Conservation (phyloP, 176 grass and related monocot species). For the Rhynchospora tenuis region DNA sequence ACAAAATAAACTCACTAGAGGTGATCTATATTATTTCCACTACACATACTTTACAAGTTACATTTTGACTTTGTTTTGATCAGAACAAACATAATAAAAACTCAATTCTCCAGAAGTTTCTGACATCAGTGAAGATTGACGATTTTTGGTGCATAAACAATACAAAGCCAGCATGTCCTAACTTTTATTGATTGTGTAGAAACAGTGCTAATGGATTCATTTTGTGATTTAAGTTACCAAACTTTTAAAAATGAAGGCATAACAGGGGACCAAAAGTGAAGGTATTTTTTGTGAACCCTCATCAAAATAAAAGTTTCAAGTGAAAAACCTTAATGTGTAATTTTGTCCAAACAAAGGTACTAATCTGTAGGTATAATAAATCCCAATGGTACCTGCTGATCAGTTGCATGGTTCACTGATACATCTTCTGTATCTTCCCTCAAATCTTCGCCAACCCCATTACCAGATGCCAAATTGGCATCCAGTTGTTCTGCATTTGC, state of each 20-base stretch:
- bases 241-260: background rate
- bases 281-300: background rate
- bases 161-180: background rate
- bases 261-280: background rate
- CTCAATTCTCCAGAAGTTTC: background rate
- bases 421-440: conserved; percentile 16
- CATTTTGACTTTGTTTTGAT: background rate
- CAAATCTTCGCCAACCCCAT: conserved; percentile 32
- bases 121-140: background rate
- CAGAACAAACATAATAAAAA: background rate
- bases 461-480: conserved; percentile 28
- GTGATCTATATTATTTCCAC: background rate
- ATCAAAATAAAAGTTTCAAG: background rate
- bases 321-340: background rate
- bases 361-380: background rate
- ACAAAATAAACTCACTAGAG: background rate
- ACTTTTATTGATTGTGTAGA: background rate
- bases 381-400: conserved; percentile 8
- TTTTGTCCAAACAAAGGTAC: background rate
- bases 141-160: background rate
- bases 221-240: background rate
- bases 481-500: conserved; percentile 20
- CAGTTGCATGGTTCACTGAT: conserved; percentile 1
- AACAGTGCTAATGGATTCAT: background rate
- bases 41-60: background rate